These are phyloP conservation scores for Tylopilus balloui DNA, from an alignment of 768 basidiomycete genomes.

Conservation along the genomic window DNA sequence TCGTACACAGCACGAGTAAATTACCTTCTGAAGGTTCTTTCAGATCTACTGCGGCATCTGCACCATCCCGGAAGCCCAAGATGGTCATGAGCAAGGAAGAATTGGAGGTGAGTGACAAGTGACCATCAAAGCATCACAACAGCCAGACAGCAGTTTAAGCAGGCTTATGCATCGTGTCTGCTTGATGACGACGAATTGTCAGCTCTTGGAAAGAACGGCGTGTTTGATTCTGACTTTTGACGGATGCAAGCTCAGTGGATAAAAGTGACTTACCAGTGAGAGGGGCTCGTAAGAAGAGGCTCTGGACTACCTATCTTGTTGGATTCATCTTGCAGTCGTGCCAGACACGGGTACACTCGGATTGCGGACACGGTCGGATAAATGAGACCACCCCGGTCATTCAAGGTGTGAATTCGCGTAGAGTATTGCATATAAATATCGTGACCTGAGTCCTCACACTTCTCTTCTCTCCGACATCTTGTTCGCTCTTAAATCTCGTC, in stretches of 20 bases:
- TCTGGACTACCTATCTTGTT: no score
- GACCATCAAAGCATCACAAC: neutral
- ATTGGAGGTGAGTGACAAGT: conserved; percentile 19
- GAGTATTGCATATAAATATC: no score
- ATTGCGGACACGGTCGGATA: neutral
- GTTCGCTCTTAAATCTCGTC: conserved; percentile 3
- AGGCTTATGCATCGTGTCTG: conserved; percentile 36
- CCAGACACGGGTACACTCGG: neutral
- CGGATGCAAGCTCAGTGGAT: no score
- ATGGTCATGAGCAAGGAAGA: conserved; percentile 12
- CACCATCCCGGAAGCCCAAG: neutral
- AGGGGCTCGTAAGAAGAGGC: no score
- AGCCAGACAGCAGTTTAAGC: conserved; percentile 11
- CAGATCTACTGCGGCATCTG: neutral
- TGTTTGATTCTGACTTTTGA: conserved; percentile 30
- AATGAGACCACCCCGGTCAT: neutral
- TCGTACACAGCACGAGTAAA: neutral
- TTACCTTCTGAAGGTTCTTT: neutral
- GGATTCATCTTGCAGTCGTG: neutral
- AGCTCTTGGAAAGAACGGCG: conserved; percentile 26
- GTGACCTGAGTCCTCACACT: neutral
- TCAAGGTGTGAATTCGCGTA: neutral
- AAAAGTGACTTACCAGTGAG: no score
- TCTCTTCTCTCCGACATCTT: neutral
- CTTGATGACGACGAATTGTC: conserved; percentile 34